Base-by-base conservation (phyloP, 2,329 filamentous ascomycete genomes). In the Fusarium humuli region DNA sequence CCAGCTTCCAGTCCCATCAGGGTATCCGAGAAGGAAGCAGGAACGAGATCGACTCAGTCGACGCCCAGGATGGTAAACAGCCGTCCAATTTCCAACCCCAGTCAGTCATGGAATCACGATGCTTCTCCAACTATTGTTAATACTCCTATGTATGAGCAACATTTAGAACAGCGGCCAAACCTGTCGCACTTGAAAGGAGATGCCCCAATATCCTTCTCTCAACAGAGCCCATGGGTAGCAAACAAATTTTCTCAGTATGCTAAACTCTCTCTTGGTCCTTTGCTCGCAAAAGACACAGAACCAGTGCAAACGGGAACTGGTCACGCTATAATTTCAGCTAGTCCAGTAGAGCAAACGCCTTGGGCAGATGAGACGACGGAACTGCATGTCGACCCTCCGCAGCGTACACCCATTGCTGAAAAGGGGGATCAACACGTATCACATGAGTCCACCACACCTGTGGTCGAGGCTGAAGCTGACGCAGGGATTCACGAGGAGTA, bases 151-250 rank as follows among this genome's bases (percentile, higher is more conserved):
- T 23, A 37, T 13, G 41, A 53, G 8, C 30, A 14, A 29, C 45
- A 34, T 14, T 9, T 45, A 12, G 27, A 27, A 22, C 46, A 41
- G n/a, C 40, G 52, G 34, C 23, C 46, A 27, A 41, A 34, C 41
- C 49, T 48, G 11, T 23, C 41, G 11, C 29, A 18, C n/a, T 25
- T 49, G 20, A 58, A 60, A 32, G 52, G 48, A 46, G 34, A 50
- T 20, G 11, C n/a, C 7, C 57, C 49, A 41, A 25, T 76, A 44
- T 40, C 66, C 11, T 45, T 58, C 30, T 76, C 75, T 13, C 72
- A 76, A 23, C 75, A 76, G 45, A 76, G 72, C 22, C 75, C 75
- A 22, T 76, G 75, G 75, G 65, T 63, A 9, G 37, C 14, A 18
- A 46, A 41, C 12, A 64, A 67, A 37, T 65, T 74, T 11, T 76